phyloP scores from a whole-genome alignment of 2,329 filamentous ascomycete genomes.

The Beauveria sp. region DNA sequence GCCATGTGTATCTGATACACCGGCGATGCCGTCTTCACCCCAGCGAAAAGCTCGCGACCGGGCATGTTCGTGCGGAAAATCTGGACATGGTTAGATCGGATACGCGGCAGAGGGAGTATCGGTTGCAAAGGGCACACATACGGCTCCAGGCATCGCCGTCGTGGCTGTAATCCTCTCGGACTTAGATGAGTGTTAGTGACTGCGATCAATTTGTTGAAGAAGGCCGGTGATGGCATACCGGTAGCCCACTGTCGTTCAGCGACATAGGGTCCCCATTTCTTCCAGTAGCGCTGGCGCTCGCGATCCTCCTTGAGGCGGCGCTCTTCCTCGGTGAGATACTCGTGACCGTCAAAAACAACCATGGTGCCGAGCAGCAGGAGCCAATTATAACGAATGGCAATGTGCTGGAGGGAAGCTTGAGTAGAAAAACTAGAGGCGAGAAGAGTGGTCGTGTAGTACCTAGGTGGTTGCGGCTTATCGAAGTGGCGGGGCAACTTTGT shows the following conservation, averaged over 20 bases:
- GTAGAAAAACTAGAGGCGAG: neutral
- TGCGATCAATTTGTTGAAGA: neutral
- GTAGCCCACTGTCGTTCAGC: conserved; percentile 95
- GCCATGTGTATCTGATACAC: conserved; percentile 85
- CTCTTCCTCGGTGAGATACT: conserved; percentile 85
- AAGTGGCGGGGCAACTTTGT: conserved; percentile 9
- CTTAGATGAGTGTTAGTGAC: conserved; percentile 28
- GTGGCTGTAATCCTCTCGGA: conserved; percentile 83
- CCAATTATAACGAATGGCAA: neutral
- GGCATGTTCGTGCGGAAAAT: conserved; percentile 91
- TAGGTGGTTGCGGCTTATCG: conserved; percentile 7
- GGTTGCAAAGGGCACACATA: conserved; percentile 36
- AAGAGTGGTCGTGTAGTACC: neutral
- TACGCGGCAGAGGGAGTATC: conserved; percentile 20
- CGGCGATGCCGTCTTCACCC: conserved; percentile 96
- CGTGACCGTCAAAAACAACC: conserved; percentile 84
- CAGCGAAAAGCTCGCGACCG: conserved; percentile 84
- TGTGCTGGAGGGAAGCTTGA: neutral
- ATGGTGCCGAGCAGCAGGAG: conserved; percentile 40
- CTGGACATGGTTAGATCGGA: conserved; percentile 34
- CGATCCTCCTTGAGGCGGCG: conserved; percentile 80
- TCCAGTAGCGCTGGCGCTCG: conserved; percentile 85
- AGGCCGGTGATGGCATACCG: conserved; percentile 39
- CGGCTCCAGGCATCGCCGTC: conserved; percentile 94
- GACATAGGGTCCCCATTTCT: conserved; percentile 94